Conservation (phyloP, 2,329 filamentous ascomycete genomes). For the Cercospora canescens region DNA sequence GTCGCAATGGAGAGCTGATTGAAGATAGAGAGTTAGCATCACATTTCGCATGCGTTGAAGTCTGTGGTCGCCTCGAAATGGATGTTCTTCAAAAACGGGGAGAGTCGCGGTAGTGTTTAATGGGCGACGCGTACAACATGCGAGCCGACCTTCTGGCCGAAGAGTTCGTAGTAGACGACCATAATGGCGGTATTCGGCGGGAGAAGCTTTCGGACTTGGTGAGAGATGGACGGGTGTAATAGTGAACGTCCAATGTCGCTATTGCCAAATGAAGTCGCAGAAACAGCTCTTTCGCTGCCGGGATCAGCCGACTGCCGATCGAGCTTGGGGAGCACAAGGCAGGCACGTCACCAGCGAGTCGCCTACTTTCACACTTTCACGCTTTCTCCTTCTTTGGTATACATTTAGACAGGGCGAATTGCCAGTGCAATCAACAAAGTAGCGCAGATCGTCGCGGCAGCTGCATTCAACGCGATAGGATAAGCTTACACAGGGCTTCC, state of each 20-base stretch:
- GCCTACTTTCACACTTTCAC: background rate
- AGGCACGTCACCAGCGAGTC: constrained; percentile 6
- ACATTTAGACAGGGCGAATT: background rate
- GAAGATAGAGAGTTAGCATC: background rate
- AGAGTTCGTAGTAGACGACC: constrained; percentile 54
- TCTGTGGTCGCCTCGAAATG: background rate
- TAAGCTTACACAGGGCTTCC: background rate
- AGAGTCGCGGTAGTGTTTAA: background rate
- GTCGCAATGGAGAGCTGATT: constrained; percentile 62
- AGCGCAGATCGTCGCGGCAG: background rate
- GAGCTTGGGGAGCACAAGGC: background rate
- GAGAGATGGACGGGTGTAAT: constrained; percentile 7
- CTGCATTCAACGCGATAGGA: background rate
- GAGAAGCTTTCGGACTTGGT: constrained; percentile 4
- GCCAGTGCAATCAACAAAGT: background rate
- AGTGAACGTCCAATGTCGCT: constrained; percentile 10
- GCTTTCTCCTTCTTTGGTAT: background rate
- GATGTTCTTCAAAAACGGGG: background rate
- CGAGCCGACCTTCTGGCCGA: constrained; percentile 55
- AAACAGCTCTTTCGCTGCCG: constrained; percentile 11
- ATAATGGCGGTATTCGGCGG: constrained; percentile 36
- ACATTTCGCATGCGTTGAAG: background rate
- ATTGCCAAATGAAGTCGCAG: constrained; percentile 16
- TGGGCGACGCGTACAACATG: constrained; percentile 47
- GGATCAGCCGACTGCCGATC: constrained; percentile 1